phyloP scores from a whole-genome alignment of 2,329 filamentous ascomycete genomes.

The Pochonia chlamydosporia region DNA sequence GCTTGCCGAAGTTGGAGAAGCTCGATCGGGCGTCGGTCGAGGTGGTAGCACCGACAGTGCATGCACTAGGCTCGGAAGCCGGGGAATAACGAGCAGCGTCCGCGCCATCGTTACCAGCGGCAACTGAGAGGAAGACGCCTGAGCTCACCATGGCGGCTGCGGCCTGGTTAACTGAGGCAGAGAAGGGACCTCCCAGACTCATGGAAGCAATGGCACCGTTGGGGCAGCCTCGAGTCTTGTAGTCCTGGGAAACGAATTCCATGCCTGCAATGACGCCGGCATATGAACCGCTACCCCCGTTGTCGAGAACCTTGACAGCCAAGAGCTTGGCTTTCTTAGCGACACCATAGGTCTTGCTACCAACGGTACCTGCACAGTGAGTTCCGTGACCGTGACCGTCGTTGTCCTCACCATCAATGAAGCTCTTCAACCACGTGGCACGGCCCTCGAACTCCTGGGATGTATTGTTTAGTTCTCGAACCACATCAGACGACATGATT shows the following conservation, averaged over 20 bases:
- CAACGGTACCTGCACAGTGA: conserved; percentile 28
- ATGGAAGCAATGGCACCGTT: conserved; percentile 48
- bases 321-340: conserved; percentile 38
- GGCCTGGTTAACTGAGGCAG: conserved; percentile 43
- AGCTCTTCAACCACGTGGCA: conserved; percentile 25
- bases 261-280: conserved; percentile 40
- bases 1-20: conserved; percentile 47
- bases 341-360: conserved; percentile 28
- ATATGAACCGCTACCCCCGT: conserved; percentile 23
- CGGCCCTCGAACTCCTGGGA: conserved; percentile 28
- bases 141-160: conserved; percentile 37
- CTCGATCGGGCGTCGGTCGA: conserved; percentile 32
- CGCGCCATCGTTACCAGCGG: conserved; percentile 45
- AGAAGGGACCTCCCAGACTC: conserved; percentile 46
- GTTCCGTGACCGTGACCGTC: conserved; percentile 38
- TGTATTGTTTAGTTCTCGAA: neutral
- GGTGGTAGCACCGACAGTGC: conserved; percentile 48
- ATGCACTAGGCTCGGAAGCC: conserved; percentile 39
- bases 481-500: neutral
- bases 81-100: conserved; percentile 41
- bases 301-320: conserved; percentile 40
- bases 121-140: conserved; percentile 49
- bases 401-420: conserved; percentile 14
- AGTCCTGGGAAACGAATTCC: conserved; percentile 35
- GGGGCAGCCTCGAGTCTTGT: conserved; percentile 30